Conservation (phyloP, 176 grass and related monocot genomes). For the Oryza officinalis region DNA sequence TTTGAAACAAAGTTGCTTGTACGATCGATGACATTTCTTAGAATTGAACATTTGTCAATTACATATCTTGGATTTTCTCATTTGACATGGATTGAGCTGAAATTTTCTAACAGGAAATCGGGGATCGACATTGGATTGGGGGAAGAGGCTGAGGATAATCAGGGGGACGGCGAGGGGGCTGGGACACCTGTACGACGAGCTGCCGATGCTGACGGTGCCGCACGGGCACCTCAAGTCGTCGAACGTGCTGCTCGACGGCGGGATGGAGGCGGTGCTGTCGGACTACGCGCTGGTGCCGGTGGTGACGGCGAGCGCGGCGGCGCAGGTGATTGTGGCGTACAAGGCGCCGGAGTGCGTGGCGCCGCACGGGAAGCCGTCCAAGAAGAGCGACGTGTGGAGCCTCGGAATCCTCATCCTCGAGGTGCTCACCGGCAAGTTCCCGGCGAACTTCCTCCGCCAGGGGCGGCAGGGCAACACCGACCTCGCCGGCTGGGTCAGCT, state of each 20-base stretch:
- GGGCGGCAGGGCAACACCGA: conserved; percentile 52
- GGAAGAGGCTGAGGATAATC: conserved; percentile 62
- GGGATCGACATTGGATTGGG: conserved; percentile 62
- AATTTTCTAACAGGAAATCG: conserved; percentile 14
- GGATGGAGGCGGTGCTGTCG: conserved; percentile 57
- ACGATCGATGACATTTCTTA: too few relatives aligned
- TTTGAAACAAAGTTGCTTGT: too few relatives aligned
- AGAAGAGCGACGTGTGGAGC: conserved; percentile 97
- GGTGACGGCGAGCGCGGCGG: conserved; percentile 56
- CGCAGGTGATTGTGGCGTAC: conserved; percentile 77
- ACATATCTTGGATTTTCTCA: too few relatives aligned
- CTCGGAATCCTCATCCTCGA: conserved; percentile 78
- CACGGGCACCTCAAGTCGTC: conserved; percentile 95
- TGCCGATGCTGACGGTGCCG: conserved; percentile 85
- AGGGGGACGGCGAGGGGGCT: conserved; percentile 63
- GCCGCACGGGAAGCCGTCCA: conserved; percentile 57
- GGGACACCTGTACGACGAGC: conserved; percentile 77
- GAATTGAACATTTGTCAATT: too few relatives aligned
- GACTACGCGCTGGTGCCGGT: conserved; percentile 86
- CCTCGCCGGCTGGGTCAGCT: conserved; percentile 56
- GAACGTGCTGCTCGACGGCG: conserved; percentile 70
- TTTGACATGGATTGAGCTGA: too few relatives aligned
- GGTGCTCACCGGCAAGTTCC: conserved; percentile 71
- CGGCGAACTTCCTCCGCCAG: conserved; percentile 42
- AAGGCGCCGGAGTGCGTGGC: conserved; percentile 66